Conservation (phyloP, 2,329 filamentous ascomycete genomes). For the Trichoderma sp. region DNA sequence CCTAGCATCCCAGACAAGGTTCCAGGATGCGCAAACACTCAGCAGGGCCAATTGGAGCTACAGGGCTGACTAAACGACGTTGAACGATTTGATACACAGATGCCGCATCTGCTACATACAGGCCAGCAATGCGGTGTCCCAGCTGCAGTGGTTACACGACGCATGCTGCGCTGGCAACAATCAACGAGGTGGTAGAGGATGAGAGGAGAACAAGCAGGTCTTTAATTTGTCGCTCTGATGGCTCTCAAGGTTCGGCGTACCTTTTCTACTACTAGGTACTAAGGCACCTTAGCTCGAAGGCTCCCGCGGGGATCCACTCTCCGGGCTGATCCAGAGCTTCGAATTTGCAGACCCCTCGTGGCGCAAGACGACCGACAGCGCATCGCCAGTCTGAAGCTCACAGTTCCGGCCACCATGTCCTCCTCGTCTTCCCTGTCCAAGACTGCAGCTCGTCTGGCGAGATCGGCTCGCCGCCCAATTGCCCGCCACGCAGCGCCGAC, state of each 20-base stretch:
- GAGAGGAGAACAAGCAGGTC: background rate
- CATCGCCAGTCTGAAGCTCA: background rate
- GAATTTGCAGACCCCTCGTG: constrained; percentile 21
- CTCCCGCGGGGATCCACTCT: background rate
- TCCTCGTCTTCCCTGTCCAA: constrained; percentile 12
- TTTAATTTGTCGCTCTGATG: background rate
- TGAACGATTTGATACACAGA: background rate
- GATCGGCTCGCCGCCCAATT: constrained; percentile 8
- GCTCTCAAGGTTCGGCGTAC: background rate
- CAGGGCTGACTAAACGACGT: background rate
- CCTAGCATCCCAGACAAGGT: background rate
- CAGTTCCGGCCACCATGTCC: background rate
- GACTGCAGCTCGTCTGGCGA: constrained; percentile 6
- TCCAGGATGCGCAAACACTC: background rate
- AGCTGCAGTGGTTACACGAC: background rate
- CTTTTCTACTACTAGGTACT: background rate
- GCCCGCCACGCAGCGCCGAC: background rate
- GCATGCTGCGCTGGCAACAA: background rate
- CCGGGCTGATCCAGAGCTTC: background rate
- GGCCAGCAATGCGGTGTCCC: background rate
- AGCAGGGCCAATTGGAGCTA: background rate
- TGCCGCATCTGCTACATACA: background rate
- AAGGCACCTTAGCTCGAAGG: background rate
- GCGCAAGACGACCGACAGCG: background rate
- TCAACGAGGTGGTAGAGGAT: background rate